Base-by-base conservation (phyloP, 1,284 basidiomycete species). In the Sphagnurus paluster region DNA sequence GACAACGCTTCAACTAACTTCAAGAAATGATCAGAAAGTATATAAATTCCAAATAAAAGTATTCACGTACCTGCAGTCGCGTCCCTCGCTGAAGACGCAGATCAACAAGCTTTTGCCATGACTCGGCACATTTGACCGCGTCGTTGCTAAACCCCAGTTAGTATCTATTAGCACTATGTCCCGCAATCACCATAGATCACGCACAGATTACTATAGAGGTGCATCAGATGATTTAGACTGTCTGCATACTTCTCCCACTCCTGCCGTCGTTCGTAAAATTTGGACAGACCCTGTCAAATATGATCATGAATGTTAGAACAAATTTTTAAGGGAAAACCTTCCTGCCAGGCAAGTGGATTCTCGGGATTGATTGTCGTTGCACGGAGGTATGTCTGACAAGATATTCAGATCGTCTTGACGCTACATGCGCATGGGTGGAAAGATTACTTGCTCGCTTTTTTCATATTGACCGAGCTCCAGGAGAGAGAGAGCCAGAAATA, bases 361-460 rank as follows among this genome's bases (percentile, higher is more conserved):
- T 79, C 75, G 5, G 82, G 79, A 48, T 80, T 79, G 14, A 79
- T 48, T n/a, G 72, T 68, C 39, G 82, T 86, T 1, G 92, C 93
- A 53, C 77, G 85, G 25, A 75, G 75, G 61, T 93, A 95, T 21
- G 79, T 76, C 92, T 94, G 53, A 5, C 39, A n/a, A 38, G 19
- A 39, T 20, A 49, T 48, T 43, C 47, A 52, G 38, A 46, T 21
- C 37, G 29, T 42, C 14, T 14, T 7, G 11, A 42, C 14, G 29
- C 45, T 26, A 39, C 23, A 46, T 43, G 10, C 7, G 5, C n/a
- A 29, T 16, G 17, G 14, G 38, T 37, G 49, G 19, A 39, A 39
- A 54, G 53, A 70, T 82, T 76, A 93, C 90, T 80, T 89, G 82
- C 73, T 95, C 92, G 68, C 92, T 88, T 61, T 84, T 72, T 24